Percentiles rank a stretch among this genome's conserved stretches.
Evolutionary conservation across 441 rosid species (phyloP).

Genomic region (Hura crepitans): DNA sequence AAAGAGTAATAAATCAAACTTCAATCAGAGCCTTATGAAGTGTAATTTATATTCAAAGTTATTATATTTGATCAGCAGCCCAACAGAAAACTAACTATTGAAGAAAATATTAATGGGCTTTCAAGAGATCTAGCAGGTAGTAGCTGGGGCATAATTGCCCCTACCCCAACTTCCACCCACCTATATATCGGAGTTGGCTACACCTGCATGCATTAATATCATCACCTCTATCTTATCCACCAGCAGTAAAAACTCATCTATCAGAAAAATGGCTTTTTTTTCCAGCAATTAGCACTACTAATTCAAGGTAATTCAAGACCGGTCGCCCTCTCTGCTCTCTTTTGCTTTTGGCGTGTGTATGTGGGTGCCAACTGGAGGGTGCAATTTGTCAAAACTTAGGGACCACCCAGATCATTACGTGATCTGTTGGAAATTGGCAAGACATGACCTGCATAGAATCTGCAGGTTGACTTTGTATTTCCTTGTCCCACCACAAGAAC

Average conservation of each 20-base stretch:
- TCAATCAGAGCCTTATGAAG: too few species aligned
- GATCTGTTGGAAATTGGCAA: conserved; percentile 16
- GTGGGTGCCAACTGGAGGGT: conserved; percentile 1
- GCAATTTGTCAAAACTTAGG: conserved; percentile 2
- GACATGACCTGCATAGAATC: conserved; percentile 5
- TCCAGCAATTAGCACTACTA: conserved; percentile 18
- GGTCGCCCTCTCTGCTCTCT: neutral
- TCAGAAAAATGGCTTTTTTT: conserved; percentile 17
- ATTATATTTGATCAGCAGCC: neutral
- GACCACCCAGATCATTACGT: conserved; percentile 25
- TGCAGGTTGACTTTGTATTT: conserved; percentile 7
- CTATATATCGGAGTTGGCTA: conserved; percentile 30
- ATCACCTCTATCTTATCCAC: conserved; percentile 36
- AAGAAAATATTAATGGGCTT: conserved; percentile 8
- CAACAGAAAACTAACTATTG: neutral
- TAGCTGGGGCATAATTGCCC: conserved; percentile 38
- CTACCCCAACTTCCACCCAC: conserved; percentile 47
- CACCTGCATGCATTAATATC: conserved; percentile 48
- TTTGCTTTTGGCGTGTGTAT: neutral
- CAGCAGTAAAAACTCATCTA: conserved; percentile 31
- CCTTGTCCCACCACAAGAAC: neutral
- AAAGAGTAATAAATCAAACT: too few species aligned
- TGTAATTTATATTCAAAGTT: too few species aligned
- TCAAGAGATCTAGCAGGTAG: conserved; percentile 7
- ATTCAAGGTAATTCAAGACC: neutral